These are phyloP conservation scores for Groenewaldozyma tartarivorans DNA, from an alignment of 805 yeast genomes.

Conservation along the genomic window DNA sequence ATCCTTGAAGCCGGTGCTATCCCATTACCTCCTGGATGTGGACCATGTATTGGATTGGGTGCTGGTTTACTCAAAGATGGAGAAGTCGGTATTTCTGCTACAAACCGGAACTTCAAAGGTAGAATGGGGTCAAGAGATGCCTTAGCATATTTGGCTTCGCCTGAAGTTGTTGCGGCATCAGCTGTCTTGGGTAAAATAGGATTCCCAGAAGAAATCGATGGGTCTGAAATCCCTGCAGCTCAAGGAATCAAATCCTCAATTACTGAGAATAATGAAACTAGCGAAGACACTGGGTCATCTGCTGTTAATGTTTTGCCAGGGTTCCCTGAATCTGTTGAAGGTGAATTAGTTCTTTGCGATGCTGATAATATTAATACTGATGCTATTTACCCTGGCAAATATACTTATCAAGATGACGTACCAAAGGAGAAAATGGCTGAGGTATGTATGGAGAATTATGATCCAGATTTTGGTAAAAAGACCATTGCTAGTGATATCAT, in stretches of 20 bases:
- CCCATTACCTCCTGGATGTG: constrained; percentile 97
- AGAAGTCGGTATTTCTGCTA: constrained; percentile 96
- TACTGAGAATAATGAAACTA: constrained; percentile 21
- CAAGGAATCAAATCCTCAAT: constrained; percentile 42
- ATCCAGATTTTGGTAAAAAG: constrained; percentile 73
- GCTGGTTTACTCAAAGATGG: constrained; percentile 90
- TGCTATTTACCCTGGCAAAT: constrained; percentile 98
- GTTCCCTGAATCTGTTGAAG: constrained; percentile 80
- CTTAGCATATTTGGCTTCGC: constrained; percentile 89
- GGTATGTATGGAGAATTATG: constrained; percentile 99
- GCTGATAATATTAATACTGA: constrained; percentile 93
- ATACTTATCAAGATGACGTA: constrained; percentile 97
- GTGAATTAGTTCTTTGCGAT: constrained; percentile 90
- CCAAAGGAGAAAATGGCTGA: constrained; percentile 94
- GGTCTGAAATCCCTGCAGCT: constrained; percentile 40
- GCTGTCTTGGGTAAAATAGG: constrained; percentile 94
- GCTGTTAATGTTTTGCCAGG: constrained; percentile 72
- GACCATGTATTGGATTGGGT: constrained; percentile 98
- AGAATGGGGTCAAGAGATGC: constrained; percentile 99
- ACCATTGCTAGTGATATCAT: constrained; percentile 83
- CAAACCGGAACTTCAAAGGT: constrained; percentile 97
- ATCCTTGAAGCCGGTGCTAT: constrained; percentile 87
- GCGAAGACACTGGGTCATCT: constrained; percentile 19
- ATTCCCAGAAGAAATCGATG: constrained; percentile 77
- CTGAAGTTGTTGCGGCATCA: constrained; percentile 97